Percentiles rank a stretch among this genome's conserved stretches.
Evolutionary conservation across 371 early-diverging fungal genomes (phyloP).

Genomic region (Coemansia sp.): DNA sequence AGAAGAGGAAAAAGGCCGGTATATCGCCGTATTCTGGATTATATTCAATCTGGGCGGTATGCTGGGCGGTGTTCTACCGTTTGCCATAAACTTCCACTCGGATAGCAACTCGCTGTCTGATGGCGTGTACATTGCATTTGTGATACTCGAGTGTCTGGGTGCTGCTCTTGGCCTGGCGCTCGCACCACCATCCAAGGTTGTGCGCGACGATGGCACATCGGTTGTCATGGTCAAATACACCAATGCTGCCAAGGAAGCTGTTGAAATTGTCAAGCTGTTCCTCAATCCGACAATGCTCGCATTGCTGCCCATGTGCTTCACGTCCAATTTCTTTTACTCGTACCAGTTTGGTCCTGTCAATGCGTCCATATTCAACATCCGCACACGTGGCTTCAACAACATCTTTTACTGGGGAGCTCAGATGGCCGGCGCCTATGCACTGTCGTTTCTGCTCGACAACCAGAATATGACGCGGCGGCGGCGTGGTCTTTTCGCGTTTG

Average conservation of each 20-base stretch:
- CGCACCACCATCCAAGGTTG: constrained; percentile 60
- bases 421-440: constrained; percentile 60
- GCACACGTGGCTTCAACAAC: constrained; percentile 66
- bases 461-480: constrained; percentile 52
- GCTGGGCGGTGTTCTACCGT: constrained; percentile 69
- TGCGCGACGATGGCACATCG: constrained; percentile 62
- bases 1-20: constrained; percentile 73
- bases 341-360: constrained; percentile 61
- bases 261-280: constrained; percentile 64
- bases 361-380: constrained; percentile 57
- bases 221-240: constrained; percentile 58
- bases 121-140: constrained; percentile 66
- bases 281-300: constrained; percentile 62
- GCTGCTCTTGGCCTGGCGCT: constrained; percentile 56
- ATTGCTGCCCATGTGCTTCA: constrained; percentile 67
- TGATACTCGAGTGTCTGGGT: constrained; percentile 66
- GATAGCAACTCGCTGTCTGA: constrained; percentile 54
- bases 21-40: constrained; percentile 78
- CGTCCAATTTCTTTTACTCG: constrained; percentile 76
- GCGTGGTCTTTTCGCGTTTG: constrained; percentile 59
- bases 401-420: constrained; percentile 71
- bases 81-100: constrained; percentile 61
- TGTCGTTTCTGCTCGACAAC: constrained; percentile 62
- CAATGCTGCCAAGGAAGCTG: constrained; percentile 58
- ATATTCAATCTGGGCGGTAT: constrained; percentile 80